Base-by-base conservation (phyloP, 495 filamentous ascomycete species). In the Penicilliopsis zonata region DNA sequence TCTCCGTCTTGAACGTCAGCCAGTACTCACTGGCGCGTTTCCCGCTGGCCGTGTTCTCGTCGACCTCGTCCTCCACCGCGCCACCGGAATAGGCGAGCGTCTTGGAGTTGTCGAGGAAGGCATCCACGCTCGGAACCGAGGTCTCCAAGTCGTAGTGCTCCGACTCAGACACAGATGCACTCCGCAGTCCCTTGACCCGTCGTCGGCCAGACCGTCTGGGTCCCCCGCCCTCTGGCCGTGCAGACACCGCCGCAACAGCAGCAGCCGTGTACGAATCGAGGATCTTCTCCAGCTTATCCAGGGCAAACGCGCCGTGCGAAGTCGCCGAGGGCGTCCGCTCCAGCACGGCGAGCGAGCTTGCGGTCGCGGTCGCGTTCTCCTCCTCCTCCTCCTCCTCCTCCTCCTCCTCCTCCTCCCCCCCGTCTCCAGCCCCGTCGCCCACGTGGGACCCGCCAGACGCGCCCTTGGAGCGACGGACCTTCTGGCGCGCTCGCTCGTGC, bases 1-100 rank as follows among this genome's bases (percentile, higher is more conserved):
- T 90, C 54, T 96, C 88, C 29, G 67, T 72, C 52, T 94, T 96
- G 64, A 99, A 99, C 5, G 49, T 49, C 8, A 63, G 27, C 87
- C 87, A 93, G 1, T 72, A 74, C 36, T 88, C 83, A 42, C 79
- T 81, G 13, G 66, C 65, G 29, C 53, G 52, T 42, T 60, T 55
- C 20, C 38, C 34, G n/a, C 53, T 49, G 1, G 43, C 42, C 33
- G 25, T 44, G 13, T 37, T 39, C n/a, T 38, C 37, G 16, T 49
- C 49, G 14, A 38, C 30, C 3, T 67, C 61, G 16, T 71, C 65
- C 4, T 62, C 59, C 9, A 53, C 63, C 4, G 68, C 65, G 23
- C 79, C 80, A 12, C 73, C 74, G 12, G 60, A 66, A 49, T 88
- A 93, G 16, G 77, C 70, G 36, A 92, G 51, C 0, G 85, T 88